Evolutionary conservation across 1,139 yeast species (phyloP).

Genomic region (Pneumocystis carinii): DNA sequence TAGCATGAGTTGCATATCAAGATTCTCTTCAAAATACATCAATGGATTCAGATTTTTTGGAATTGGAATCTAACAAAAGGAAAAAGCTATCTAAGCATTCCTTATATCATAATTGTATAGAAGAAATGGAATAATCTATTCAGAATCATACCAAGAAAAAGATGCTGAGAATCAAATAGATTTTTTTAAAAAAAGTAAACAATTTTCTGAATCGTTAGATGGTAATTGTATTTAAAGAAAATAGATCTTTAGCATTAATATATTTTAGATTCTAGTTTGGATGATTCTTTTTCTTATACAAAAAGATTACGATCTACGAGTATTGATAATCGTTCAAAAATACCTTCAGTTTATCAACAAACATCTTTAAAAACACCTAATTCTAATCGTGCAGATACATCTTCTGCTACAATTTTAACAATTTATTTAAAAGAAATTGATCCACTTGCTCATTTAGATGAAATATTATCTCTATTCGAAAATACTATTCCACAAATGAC

Average conservation of each 20-base stretch:
- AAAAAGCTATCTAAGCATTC: neutral
- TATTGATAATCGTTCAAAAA: neutral
- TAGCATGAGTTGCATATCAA: neutral
- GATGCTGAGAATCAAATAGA: neutral
- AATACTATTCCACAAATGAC: neutral
- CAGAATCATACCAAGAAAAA: neutral
- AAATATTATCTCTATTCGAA: neutral
- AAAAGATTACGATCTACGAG: neutral
- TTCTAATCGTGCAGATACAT: neutral
- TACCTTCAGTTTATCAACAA: neutral
- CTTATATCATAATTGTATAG: neutral
- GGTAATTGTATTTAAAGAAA: neutral
- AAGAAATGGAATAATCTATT: neutral
- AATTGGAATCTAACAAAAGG: neutral
- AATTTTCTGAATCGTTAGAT: neutral
- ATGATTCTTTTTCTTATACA: neutral
- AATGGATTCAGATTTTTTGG: neutral
- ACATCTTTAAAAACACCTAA: neutral
- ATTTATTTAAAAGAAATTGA: neutral
- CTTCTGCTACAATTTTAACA: neutral
- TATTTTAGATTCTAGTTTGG: neutral
- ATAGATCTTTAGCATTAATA: neutral
- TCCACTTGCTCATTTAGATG: neutral
- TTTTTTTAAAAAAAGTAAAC: neutral
- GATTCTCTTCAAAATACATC: neutral